Evolutionary conservation across 2,329 filamentous ascomycete species (phyloP), one percentile per base, ranked within the genome.

Genomic region (Aspergillus eucalypticola): DNA sequence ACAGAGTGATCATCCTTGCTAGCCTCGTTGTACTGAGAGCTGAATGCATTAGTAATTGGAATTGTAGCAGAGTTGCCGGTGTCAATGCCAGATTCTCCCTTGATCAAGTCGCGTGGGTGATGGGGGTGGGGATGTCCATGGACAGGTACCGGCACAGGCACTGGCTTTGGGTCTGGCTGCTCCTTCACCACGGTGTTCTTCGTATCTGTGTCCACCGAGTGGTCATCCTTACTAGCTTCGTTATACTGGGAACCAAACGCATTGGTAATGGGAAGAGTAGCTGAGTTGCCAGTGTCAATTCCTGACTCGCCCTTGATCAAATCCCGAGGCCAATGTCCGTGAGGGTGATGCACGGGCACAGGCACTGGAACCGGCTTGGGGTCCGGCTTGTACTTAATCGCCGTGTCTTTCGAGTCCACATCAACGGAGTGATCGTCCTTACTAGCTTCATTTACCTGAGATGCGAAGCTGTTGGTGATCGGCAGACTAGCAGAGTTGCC

Each of bases 281-380:
- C 62, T 11, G 60, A 59, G 38, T 60, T 61, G 10, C 63, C 64
- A n/a, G 62, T 62, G 11, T 54, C 56, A 11, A 66, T 60, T 25
- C 66, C 69, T 6, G 65, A 64, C 5, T 67, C 66, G 1, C 70
- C 68, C 21, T 64, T 67, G 15, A 71, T 59, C 1, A 61, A 60
- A 5, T 65, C 17, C 8, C 23, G n/a, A 25, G 35, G 39, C n/a
- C n/a, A 17, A 19, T n/a, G 39, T 19, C 21, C 38, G 27, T 29
- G 8, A 6, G 38, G 8, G 17, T 46, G 23, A n/a, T 48, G 41
- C 10, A 35, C 32, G 11, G 32, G 32, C 32, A 35, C 32, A 2
- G 11, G 32, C 32, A 13, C 32, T 5, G 32, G 32, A 35, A 35
- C 32, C 4, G 32, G 32, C 32, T 35, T 35, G 10, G 32, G 32